A percentile compares a stretch with the other conserved stretches of the same genome.
Conservation (phyloP, 495 filamentous ascomycete species). For the Trichoderma asperelloides region DNA sequence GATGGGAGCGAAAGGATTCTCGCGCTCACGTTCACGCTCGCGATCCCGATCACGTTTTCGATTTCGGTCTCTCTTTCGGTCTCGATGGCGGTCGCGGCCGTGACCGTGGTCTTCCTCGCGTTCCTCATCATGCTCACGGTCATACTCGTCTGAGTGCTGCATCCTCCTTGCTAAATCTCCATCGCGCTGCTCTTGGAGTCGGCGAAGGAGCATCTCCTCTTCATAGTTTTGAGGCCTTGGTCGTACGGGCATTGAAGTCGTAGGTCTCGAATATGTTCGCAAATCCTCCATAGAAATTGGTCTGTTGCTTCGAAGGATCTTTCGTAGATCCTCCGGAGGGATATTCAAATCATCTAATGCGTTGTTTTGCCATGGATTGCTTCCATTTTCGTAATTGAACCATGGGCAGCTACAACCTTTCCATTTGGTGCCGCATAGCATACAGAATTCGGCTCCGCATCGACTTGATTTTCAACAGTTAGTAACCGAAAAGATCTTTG, state of each 20-base stretch:
- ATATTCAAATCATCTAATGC: neutral
- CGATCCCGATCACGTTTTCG: neutral
- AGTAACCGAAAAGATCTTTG: neutral
- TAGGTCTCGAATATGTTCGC: neutral
- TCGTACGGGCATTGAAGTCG: conserved; percentile 13
- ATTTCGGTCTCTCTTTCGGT: neutral
- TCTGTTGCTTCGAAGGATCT: neutral
- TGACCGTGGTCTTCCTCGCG: conserved; percentile 8
- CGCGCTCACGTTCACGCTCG: neutral
- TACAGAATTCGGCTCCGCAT: conserved; percentile 75
- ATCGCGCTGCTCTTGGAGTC: conserved; percentile 47
- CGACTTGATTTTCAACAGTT: conserved; percentile 38
- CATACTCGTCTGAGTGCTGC: conserved; percentile 37
- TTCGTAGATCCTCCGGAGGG: neutral
- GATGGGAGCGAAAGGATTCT: conserved; percentile 1
- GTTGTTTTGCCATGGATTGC: neutral
- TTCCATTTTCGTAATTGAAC: conserved; percentile 54
- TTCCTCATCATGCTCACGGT: conserved; percentile 26
- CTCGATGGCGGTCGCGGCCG: conserved; percentile 11
- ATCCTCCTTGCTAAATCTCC: conserved; percentile 47
- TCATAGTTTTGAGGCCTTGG: conserved; percentile 38
- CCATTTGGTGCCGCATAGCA: conserved; percentile 69
- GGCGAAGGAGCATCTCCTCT: conserved; percentile 42
- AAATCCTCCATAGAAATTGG: neutral
- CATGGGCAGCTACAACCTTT: conserved; percentile 74